Evolutionary conservation across 2,329 filamentous ascomycete species (phyloP), one percentile per base, ranked within the genome.

Genomic region (Epicoccum sorghinum): DNA sequence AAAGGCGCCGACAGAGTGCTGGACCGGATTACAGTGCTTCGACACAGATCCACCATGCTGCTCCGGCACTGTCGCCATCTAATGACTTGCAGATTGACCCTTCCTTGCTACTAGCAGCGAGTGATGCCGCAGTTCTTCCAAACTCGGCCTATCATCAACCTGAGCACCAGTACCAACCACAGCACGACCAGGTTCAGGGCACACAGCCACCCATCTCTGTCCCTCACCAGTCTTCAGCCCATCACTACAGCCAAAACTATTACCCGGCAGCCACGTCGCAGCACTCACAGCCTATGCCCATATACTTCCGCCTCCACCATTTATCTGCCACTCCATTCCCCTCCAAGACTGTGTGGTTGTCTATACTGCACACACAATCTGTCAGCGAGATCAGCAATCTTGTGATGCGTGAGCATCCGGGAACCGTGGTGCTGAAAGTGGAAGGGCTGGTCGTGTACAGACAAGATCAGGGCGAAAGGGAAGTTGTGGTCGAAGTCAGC

Each of bases 301-400:
- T 89, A 10, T 91, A 86, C 74, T 83, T 93, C 61, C 85, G 87
- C n/a, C 79, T 90, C 4, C 83, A 89, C 60, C 82, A 84, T 0
- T 79, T 81, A n/a, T 89, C 87, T 3, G 81, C 79, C 10, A 78
- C 87, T 30, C 75, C 80, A 5, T 69, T 69, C 58, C 75, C 70
- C 44, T 70, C 70, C 62, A 81, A 78, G 63, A 64, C 64, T 0
- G 77, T 88, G 35, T 93, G 89, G 88, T 82, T 90, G 37, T 84
- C 82, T 30, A 87, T 86, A 12, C 73, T 93, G 42, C 76, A 77
- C 8, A 75, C 79, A 1, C 79, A 81, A 4, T 85, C 86, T 1
- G 70, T 92, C 4, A 76, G 80, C 7, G 87, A 89, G 63, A 72
- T 93, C 35, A 81, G 83, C n/a, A 79, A 80, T n/a, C 73, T 85